Base-by-base conservation (phyloP, 306 rosid genomes). In the Prunus mira region DNA sequence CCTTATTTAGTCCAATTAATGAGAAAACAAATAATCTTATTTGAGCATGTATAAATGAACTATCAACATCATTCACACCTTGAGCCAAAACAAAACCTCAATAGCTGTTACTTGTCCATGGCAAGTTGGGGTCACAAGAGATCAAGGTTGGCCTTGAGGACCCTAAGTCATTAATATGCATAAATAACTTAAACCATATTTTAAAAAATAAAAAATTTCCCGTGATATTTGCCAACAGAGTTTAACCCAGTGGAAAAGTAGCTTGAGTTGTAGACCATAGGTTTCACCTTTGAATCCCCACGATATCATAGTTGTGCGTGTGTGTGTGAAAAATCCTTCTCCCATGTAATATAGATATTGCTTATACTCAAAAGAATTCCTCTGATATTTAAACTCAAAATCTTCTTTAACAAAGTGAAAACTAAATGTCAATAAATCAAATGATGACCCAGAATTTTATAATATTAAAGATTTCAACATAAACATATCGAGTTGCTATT, bases 271-370 rank as follows among this genome's bases (percentile, higher is more conserved):
- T 8, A 34, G 2, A 34, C 41, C 0, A 34, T 1, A 34, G 2
- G 8, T 34, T 5, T 34, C 41, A 34, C 2, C 0, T 34, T 34
- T 1, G 41, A 34, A 34, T 34, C 2, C 8, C 2, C 2, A 34
- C 8, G 8, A 34, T 6, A 34, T 34, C 6, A 34, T 34, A 34
- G 7, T 34, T 5, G 8, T 34, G 2, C 4, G 38, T 5, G 4
- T 3, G 4, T 3, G 38, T 32, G 7, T 0, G 7, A 32, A 0
- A 34, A 34, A 34, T 34, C 1, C 8, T 0, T 0, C 8, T 34
- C 41, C 0, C 41, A 34, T 34, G 41, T 5, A 34, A 34, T 5
- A 5, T 34, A 5, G 8, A 34, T 34, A 34, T 34, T 2, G 8
- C 2, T 34, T 34, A 34, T 34, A 34, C 41, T 34, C 2, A 34